These are phyloP conservation scores for Colletotrichum musicola DNA, from an alignment of 2,329 filamentous ascomycete genomes.

Conservation along the genomic window DNA sequence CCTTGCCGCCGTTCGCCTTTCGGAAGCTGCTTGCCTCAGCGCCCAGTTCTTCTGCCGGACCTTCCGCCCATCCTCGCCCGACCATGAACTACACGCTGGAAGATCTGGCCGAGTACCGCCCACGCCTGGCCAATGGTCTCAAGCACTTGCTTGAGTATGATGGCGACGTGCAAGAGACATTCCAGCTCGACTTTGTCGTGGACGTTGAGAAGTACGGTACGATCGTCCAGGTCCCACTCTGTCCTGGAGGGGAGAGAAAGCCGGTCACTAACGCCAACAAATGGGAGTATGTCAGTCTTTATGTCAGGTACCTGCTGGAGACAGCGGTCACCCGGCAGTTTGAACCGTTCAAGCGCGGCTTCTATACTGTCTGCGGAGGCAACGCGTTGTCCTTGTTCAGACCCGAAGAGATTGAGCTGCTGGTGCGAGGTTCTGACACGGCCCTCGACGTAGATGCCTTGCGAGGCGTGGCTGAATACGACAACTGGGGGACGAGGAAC, in stretches of 20 bases:
- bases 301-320: conserved; percentile 85
- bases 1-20: conserved; percentile 89
- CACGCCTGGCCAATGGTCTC: conserved; percentile 80
- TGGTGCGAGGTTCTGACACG: conserved; percentile 88
- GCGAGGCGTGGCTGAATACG: conserved; percentile 82
- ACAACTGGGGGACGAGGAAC: conserved; percentile 77
- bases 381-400: conserved; percentile 90
- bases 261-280: conserved; percentile 88
- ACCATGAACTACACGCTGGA: conserved; percentile 81
- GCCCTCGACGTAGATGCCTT: conserved; percentile 82
- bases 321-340: conserved; percentile 84
- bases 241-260: conserved; percentile 77
- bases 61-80: conserved; percentile 68
- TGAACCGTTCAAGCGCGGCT: conserved; percentile 93
- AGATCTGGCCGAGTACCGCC: conserved; percentile 86
- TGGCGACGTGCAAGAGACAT: conserved; percentile 84
- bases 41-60: conserved; percentile 69
- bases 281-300: conserved; percentile 87
- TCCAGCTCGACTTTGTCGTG: conserved; percentile 85
- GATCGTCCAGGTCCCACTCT: conserved; percentile 75
- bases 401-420: conserved; percentile 90
- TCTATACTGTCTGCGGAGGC: conserved; percentile 91
- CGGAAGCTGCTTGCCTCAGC: conserved; percentile 85
- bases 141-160: conserved; percentile 84
- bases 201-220: conserved; percentile 83